Conservation (phyloP, 257 asterid genomes). For the Hygrophila difformis region DNA sequence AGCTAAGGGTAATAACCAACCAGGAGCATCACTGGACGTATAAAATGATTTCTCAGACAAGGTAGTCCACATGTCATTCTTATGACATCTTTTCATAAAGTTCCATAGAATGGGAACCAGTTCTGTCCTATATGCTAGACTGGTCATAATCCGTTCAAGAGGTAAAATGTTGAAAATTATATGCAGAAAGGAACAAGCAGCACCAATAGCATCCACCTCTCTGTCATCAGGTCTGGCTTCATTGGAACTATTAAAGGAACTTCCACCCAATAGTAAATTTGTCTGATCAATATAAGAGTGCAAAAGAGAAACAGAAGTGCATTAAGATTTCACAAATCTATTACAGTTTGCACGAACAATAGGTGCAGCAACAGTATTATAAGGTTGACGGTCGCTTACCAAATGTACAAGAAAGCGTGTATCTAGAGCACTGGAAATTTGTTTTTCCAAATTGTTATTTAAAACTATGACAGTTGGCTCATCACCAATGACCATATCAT, state of each 20-base stretch:
- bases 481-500: constrained; percentile 65
- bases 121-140: constrained; percentile 87
- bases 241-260: constrained; percentile 31
- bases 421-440: constrained; percentile 64
- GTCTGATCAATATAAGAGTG: constrained; percentile 41
- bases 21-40: constrained; percentile 65
- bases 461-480: constrained; percentile 35
- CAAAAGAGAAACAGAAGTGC: constrained; percentile 13
- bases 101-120: constrained; percentile 79
- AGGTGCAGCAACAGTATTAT: too few species aligned
- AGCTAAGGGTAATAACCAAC: constrained; percentile 82
- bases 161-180: constrained; percentile 72
- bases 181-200: constrained; percentile 82
- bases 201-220: constrained; percentile 74
- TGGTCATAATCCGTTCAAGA: constrained; percentile 82
- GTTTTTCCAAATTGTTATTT: constrained; percentile 61
- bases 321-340: too few species aligned
- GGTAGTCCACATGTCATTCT: constrained; percentile 68
- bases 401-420: constrained; percentile 71
- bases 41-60: constrained; percentile 60
- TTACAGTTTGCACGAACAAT: constrained; percentile 9
- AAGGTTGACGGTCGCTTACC: constrained; percentile 54
- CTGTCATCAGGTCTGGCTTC: constrained; percentile 39
- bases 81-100: constrained; percentile 78
- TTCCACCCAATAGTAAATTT: constrained; percentile 58